Evolutionary conservation across 75 land plant genomes (phyloP).

Genomic region (Pinus taeda): DNA sequence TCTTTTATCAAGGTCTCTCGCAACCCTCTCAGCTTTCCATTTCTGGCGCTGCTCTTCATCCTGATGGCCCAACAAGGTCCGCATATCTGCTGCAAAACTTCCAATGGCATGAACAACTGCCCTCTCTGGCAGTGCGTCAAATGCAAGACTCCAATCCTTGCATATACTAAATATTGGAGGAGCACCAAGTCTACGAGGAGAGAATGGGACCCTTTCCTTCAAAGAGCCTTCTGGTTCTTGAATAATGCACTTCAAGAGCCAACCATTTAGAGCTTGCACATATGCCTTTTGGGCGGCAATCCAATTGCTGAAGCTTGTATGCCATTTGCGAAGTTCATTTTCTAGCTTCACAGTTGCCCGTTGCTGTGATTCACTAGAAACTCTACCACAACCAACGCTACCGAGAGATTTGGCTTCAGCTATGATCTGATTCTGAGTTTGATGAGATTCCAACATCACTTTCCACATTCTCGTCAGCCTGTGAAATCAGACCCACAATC

Average conservation of each 20-base stretch:
- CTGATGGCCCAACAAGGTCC: slow-evolving; percentile 53
- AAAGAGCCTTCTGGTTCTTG: slow-evolving; percentile 51
- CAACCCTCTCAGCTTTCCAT: slow-evolving; percentile 64
- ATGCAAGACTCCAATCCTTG: slow-evolving; percentile 58
- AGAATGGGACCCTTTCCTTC: slow-evolving; percentile 14
- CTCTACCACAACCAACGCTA: slow-evolving; percentile 45
- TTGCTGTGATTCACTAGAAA: slow-evolving; percentile 50
- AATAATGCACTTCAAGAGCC: slow-evolving; percentile 58
- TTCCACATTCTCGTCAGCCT: slow-evolving; percentile 61
- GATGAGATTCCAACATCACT: slow-evolving; percentile 62
- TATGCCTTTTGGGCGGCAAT: slow-evolving; percentile 50
- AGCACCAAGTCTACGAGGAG: slow-evolving; percentile 26
- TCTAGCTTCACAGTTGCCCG: slow-evolving; percentile 60
- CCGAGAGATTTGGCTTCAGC: slow-evolving; percentile 47
- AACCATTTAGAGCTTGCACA: slow-evolving; percentile 53
- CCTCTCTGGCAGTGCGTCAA: slow-evolving; percentile 64
- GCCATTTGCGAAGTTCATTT: slow-evolving; percentile 65
- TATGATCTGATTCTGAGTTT: slow-evolving; percentile 55
- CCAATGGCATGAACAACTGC: slow-evolving; percentile 57
- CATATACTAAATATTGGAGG: slow-evolving; percentile 64
- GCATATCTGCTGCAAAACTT: slow-evolving; percentile 58
- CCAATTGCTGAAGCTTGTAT: slow-evolving; percentile 44
- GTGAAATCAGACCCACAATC: slow-evolving; percentile 9
- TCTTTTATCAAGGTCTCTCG: slow-evolving; percentile 62
- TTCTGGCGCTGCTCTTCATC: slow-evolving; percentile 71